Percentiles rank a stretch among this genome's conserved stretches.
Evolutionary conservation across 2,329 filamentous ascomycete genomes (phyloP).

Genomic region (Colletotrichum neosansevieriae): DNA sequence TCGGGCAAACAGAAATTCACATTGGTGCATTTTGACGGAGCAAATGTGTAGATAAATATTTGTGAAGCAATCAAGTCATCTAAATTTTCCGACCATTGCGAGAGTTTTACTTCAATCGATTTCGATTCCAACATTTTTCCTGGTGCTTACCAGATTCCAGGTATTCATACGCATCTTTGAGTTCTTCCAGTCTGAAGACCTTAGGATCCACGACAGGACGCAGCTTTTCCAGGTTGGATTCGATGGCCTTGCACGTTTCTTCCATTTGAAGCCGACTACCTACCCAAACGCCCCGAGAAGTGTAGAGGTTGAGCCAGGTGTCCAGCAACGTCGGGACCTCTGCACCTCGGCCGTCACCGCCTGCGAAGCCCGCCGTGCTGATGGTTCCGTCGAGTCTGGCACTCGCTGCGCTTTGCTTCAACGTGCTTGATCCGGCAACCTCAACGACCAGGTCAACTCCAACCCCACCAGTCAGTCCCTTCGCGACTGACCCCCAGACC

Average conservation of each 20-base stretch:
- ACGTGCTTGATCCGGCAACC: conserved; percentile 53
- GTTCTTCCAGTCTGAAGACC: too few species aligned
- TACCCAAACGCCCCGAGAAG: conserved; percentile 59
- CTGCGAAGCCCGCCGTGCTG: conserved; percentile 51
- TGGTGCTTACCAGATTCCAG: conserved; percentile 50
- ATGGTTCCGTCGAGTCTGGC: conserved; percentile 57
- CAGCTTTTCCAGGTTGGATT: conserved; percentile 57
- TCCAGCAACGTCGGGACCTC: conserved; percentile 43
- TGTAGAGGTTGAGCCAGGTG: conserved; percentile 54
- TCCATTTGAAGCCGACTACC: conserved; percentile 62
- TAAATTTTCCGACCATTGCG: background rate
- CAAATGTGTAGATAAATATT: too few species aligned
- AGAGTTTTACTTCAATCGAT: conserved; percentile 46
- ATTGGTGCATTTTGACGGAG: too few species aligned
- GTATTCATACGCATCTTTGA: too few species aligned
- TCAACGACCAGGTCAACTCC: too few species aligned
- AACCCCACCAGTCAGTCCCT: too few species aligned
- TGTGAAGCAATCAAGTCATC: too few species aligned
- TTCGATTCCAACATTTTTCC: conserved; percentile 58
- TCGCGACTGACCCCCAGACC: conserved; percentile 58
- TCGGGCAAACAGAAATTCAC: too few species aligned
- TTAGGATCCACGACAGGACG: too few species aligned
- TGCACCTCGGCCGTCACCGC: conserved; percentile 45
- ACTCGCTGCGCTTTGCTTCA: conserved; percentile 54
- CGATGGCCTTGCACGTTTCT: conserved; percentile 60